These are phyloP conservation scores for Isabelozyma heimii DNA, from an alignment of 805 yeast genomes.

Conservation along the genomic window DNA sequence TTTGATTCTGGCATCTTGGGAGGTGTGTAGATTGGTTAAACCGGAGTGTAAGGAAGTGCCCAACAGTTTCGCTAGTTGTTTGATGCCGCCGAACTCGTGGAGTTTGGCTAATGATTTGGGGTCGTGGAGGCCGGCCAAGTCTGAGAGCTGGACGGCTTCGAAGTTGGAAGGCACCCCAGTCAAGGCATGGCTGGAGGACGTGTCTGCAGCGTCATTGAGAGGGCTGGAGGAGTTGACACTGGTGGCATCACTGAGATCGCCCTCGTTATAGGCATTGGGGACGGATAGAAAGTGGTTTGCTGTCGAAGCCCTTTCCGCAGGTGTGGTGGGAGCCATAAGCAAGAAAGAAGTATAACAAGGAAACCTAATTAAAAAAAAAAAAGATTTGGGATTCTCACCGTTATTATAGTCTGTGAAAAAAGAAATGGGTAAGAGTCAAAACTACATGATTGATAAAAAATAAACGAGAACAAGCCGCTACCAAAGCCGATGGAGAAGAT, in stretches of 20 bases:
- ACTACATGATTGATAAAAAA: not conserved
- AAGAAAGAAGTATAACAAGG: too few relatives aligned
- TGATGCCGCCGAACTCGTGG: conserved; percentile 44
- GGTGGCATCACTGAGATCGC: conserved; percentile 4
- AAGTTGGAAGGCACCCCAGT: conserved; percentile 2
- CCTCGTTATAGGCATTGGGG: not conserved
- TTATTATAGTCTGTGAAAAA: not conserved
- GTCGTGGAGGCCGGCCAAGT: conserved; percentile 53
- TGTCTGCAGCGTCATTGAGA: not conserved
- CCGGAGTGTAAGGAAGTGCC: conserved; percentile 43
- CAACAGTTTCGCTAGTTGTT: conserved; percentile 26
- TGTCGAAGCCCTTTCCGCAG: conserved; percentile 5
- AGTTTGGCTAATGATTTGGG: conserved; percentile 55
- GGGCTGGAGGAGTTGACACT: conserved; percentile 13
- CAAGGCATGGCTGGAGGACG: not conserved
- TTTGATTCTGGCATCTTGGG: conserved; percentile 33
- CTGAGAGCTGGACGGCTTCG: conserved; percentile 12
- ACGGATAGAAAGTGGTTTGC: not conserved
- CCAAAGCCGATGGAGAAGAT: too few relatives aligned
- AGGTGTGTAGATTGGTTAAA: conserved; percentile 30
- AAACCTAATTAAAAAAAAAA: too few relatives aligned
- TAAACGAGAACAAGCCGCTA: not conserved
- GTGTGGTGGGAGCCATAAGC: conserved; percentile 8
- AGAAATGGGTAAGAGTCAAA: not conserved
- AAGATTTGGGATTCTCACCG: not conserved